Base-by-base conservation (phyloP, 257 asterid genomes). In the Eustoma russellianum region DNA sequence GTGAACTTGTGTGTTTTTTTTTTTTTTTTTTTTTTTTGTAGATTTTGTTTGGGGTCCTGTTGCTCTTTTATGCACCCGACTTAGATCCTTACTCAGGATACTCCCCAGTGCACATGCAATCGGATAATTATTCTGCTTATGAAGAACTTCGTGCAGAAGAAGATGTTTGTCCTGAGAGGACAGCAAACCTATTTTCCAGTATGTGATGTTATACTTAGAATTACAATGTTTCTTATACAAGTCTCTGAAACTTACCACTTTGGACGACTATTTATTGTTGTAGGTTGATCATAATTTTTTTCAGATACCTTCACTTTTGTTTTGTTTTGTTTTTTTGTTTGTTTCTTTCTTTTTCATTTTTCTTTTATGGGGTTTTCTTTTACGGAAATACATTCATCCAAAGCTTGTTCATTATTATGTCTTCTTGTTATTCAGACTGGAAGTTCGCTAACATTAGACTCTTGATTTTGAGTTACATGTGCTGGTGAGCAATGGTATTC, bases 131-230 rank as follows among this genome's bases (percentile, higher is more conserved):
- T 52, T 56, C 67, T 68, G 64, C 67, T 54, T 57, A 46, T 44
- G 83, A 77, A 66, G 66, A 63, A 57, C 74, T 74, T 65, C 75
- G 60, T n/a, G 86, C 64, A 52, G 73, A 71, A 49, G 73, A 71
- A 52, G 93, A 85, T 53, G 65, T 82, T 71, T 88, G 79, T 65
- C 97, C 97, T 2, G 97, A 88, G 77, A 82, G 95, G 77, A 28
- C 35, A 64, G 86, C 83, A 65, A 82, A 57, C 55, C 53, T 85
- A 67, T 71, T 85, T 58, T 73, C 93, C 49, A 61, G 97, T 88
- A 72, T 70, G 90, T 62, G 43, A 16, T 35, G 11, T 19, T 34
- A 55, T 47, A 9, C n/a, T 53, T 16, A 15, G 15, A 16, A 28
- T 50, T 35, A 16, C 16, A 38, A 33, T 34, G 12, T 53, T 16